Base-by-base conservation (phyloP, 2,329 filamentous ascomycete species). In the Corynespora cassiicola region DNA sequence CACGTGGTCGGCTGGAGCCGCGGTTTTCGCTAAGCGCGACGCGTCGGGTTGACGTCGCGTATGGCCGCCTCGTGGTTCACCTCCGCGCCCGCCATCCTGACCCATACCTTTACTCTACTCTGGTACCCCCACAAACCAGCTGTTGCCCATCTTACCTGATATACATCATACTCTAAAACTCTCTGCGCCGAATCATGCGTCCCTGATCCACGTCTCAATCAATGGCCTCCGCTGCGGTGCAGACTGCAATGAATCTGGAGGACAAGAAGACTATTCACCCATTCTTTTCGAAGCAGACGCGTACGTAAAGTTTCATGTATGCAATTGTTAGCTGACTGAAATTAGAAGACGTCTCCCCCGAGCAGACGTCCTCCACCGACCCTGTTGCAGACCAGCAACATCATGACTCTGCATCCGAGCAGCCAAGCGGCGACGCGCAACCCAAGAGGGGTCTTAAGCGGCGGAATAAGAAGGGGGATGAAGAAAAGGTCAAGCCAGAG, bases 181-280 rank as follows among this genome's bases (percentile, higher is more conserved):
- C n/a, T n/a, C n/a, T n/a, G n/a, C n/a, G n/a, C n/a, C n/a, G n/a
- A n/a, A n/a, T n/a, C n/a, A n/a, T n/a, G n/a, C 22, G 22, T 8
- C 9, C n/a, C n/a, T n/a, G n/a, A n/a, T n/a, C n/a, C n/a, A n/a
- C n/a, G n/a, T n/a, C n/a, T 22, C 21, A 23, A 40, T 66, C 48
- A 51, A 71, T 71, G 68, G 67, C 67, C 50, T 51, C 64, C 29
- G 37, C 59, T 44, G 60, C 56, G 47, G 62, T 68, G 45, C 58
- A 61, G 25, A 47, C 57, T 38, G 65, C 61, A 42, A 71, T 71
- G 67, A 57, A 61, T 58, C 48, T 65, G 24, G 66, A 65, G 36
- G 54, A 59, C 31, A 53, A 51, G 35, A 58, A 67, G 45, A 52
- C 37, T 45, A 36, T 70, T 32, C 68, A 71, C 47, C 66, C 68